phyloP scores from a whole-genome alignment of 805 yeast species.

The Cyberlindnera mrakii region DNA sequence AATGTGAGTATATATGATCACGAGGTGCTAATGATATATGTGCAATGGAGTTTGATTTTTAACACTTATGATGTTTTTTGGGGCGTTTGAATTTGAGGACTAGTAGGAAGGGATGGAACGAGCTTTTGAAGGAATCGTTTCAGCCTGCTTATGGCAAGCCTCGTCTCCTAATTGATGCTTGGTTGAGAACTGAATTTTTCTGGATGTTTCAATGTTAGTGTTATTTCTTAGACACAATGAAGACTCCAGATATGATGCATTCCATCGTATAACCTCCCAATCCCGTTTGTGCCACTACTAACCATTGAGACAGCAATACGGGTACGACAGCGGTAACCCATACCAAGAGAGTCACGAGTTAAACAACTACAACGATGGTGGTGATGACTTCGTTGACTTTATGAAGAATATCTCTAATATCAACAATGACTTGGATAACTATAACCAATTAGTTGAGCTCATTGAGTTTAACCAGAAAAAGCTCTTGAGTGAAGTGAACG shows the following conservation, averaged over 20 bases:
- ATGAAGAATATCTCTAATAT: slow-evolving; percentile 65
- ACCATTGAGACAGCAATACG: slow-evolving; percentile 11
- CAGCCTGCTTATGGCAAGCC: background rate
- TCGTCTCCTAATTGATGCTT: background rate
- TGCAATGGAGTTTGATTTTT: background rate
- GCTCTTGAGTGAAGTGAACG: slow-evolving; percentile 66
- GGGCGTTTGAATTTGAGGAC: background rate
- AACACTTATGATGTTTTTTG: background rate
- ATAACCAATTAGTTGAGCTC: slow-evolving; percentile 60
- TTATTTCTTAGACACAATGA: background rate
- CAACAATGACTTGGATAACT: slow-evolving; percentile 64
- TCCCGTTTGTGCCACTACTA: slow-evolving; percentile 1
- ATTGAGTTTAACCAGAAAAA: slow-evolving; percentile 67
- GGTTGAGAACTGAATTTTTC: background rate
- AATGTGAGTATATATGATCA: slow-evolving; percentile 5
- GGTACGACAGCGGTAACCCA: slow-evolving; percentile 23
- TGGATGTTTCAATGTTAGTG: background rate
- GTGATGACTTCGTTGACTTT: slow-evolving; percentile 55
- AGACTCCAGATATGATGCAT: background rate
- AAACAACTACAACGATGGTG: slow-evolving; percentile 18
- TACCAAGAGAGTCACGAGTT: slow-evolving; percentile 21
- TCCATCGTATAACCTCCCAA: background rate
- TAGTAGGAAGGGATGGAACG: background rate
- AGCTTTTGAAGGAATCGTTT: background rate
- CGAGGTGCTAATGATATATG: background rate